Conservation (phyloP, 768 basidiomycete genomes). For the Austroboletus eburneus region DNA sequence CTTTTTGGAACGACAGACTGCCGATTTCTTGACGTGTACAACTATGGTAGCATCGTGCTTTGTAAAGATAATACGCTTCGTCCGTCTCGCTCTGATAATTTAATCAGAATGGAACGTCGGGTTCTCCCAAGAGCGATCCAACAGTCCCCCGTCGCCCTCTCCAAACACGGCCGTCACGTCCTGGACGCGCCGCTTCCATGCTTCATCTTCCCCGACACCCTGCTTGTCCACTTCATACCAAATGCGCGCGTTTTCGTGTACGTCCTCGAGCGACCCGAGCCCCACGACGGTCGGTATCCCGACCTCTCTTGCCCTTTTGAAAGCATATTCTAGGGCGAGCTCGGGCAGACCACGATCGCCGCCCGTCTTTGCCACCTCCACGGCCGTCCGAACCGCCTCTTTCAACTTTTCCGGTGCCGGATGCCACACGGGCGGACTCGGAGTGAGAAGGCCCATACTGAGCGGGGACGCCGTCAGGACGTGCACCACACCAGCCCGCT, state of each 20-base stretch:
- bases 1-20: slow-evolving; percentile 9
- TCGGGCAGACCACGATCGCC: slow-evolving; percentile 45
- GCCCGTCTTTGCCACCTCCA: slow-evolving; percentile 30
- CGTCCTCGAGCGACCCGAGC: slow-evolving; percentile 64
- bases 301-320: slow-evolving; percentile 42
- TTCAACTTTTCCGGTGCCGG: slow-evolving; percentile 57
- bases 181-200: slow-evolving; percentile 39
- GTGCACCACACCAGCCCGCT: slow-evolving; percentile 62
- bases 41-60: slow-evolving; percentile 20
- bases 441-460: slow-evolving; percentile 75
- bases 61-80: slow-evolving; percentile 21
- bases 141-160: slow-evolving; percentile 38
- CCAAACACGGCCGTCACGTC: slow-evolving; percentile 42
- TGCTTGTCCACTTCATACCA: slow-evolving; percentile 59
- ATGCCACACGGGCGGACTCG: slow-evolving; percentile 64
- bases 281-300: slow-evolving; percentile 68
- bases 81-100: background rate
- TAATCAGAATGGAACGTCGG: slow-evolving; percentile 31
- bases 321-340: slow-evolving; percentile 72
- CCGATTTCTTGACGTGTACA: slow-evolving; percentile 17
- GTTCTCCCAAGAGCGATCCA: slow-evolving; percentile 74
- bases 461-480: slow-evolving; percentile 79
- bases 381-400: slow-evolving; percentile 39
- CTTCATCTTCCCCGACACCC: slow-evolving; percentile 31
- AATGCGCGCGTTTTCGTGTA: slow-evolving; percentile 65